Conservation (phyloP, 176 grass and related monocot species). For the Oryza australiensis region DNA sequence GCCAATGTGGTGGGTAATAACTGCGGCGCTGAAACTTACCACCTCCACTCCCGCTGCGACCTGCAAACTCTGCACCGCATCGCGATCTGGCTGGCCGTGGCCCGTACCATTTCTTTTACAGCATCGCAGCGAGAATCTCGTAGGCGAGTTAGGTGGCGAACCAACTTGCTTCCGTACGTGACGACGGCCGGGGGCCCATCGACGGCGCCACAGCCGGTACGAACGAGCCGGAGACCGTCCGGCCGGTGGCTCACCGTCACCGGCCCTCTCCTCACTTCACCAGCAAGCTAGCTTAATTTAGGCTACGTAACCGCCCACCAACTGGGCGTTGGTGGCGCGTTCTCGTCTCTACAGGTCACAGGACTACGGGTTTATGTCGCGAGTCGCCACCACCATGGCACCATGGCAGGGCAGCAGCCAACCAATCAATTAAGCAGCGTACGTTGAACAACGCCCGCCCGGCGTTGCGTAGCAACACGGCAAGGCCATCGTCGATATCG, state of each 20-base stretch:
- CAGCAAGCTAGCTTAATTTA: neutral
- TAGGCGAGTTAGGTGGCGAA: neutral
- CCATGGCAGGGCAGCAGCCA: neutral
- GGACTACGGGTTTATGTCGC: neutral
- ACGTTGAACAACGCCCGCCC: neutral
- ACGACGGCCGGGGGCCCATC: neutral
- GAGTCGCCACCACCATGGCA: neutral
- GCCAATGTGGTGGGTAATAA: slow-evolving; percentile 18
- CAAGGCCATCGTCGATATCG: neutral
- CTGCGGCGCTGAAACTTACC: slow-evolving; percentile 4
- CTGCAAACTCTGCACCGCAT: neutral
- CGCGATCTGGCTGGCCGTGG: neutral
- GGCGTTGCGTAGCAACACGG: slow-evolving; percentile 13
- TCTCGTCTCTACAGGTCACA: neutral
- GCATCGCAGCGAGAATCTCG: neutral
- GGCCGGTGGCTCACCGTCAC: neutral
- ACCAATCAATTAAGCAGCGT: too few relatives aligned
- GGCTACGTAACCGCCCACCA: neutral
- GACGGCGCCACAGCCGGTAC: neutral
- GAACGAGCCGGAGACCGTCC: neutral
- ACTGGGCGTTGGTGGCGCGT: slow-evolving; percentile 3
- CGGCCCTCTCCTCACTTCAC: neutral
- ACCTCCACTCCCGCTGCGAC: too few relatives aligned
- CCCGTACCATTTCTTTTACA: neutral
- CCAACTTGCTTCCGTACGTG: neutral